Base-by-base conservation (phyloP, 2,329 filamentous ascomycete genomes). In the Emergomyces orientalis region DNA sequence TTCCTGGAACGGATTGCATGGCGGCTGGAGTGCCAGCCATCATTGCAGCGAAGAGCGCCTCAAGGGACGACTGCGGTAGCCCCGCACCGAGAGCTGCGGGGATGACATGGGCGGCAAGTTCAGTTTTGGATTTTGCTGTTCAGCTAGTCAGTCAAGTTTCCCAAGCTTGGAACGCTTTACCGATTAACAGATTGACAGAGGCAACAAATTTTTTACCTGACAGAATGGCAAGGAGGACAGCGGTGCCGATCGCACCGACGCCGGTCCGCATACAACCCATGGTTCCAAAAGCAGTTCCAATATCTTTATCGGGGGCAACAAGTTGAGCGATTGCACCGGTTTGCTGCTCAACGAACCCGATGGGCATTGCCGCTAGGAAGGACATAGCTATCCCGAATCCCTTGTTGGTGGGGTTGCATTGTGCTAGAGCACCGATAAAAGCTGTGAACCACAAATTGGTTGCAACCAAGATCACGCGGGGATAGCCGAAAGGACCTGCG, bases 311-410 rank as follows among this genome's bases (percentile, higher is more conserved):
- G 37, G n/a, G 13, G 9, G 30, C 59, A 11, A 60, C 25, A 9
- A 60, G 59, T 43, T 60, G 59, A 32, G 59, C 25, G 25, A 60
- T 60, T 32, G 59, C 59, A 22, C 43, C 59, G 22, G 59, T 60
- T n/a, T 60, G 59, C 30, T 60, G 59, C 47, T 60, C 59, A 51
- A 60, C 47, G 37, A 60, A 60, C 3, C 59, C 59, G 45, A 60
- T 60, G 14, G 59, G 59, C 9, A 60, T 8, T 30, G 59, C 59
- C 0, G 59, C 59, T 22, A 60, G 47, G 45, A 60, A 60, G 27
- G 59, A 60, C 11, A 22, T 30, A 22, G 59, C 59, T n/a, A 60
- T 60, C 32, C n/a, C 59, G 32, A 60, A 60, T 51, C 22, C 17
- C 30, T 34, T 60, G 37, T 60, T 51, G 41, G 37, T 30, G 8